These are phyloP conservation scores for Neofusicoccum umdonicola DNA, from an alignment of 2,329 filamentous ascomycete genomes.

Conservation along the genomic window DNA sequence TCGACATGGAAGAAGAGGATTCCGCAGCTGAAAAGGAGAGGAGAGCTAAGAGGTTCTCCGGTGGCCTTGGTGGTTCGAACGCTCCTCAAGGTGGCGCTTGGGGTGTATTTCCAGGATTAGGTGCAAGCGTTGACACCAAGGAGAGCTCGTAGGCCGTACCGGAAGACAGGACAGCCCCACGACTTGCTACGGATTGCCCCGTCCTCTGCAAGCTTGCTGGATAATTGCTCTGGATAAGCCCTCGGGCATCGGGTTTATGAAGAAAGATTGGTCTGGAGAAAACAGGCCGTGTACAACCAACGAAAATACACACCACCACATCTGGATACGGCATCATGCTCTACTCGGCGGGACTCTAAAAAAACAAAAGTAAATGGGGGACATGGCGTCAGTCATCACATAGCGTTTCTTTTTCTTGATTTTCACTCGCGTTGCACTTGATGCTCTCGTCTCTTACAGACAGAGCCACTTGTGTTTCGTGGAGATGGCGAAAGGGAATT, in stretches of 20 bases:
- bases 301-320: constrained; percentile 2
- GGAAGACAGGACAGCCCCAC: not conserved
- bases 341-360: constrained; percentile 1
- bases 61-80: not conserved
- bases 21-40: constrained; percentile 1
- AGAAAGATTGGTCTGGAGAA: not conserved
- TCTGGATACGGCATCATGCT: constrained; percentile 9
- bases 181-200: not conserved
- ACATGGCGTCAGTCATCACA: constrained; percentile 5
- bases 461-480: not conserved
- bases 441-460: not conserved
- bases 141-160: not conserved
- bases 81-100: not conserved
- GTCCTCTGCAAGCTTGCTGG: not conserved
- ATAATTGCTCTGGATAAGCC: not conserved
- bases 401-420: constrained; percentile 1
- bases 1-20: constrained; percentile 44
- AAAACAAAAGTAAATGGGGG: constrained; percentile 4
- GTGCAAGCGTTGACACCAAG: not conserved
- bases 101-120: constrained; percentile 2
- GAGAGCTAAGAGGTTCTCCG: constrained; percentile 1
- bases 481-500: not conserved
- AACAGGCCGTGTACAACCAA: constrained; percentile 9
- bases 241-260: not conserved
- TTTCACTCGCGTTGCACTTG: not conserved